Base-by-base conservation (phyloP, 306 rosid genomes). In the Sophora flavescens region DNA sequence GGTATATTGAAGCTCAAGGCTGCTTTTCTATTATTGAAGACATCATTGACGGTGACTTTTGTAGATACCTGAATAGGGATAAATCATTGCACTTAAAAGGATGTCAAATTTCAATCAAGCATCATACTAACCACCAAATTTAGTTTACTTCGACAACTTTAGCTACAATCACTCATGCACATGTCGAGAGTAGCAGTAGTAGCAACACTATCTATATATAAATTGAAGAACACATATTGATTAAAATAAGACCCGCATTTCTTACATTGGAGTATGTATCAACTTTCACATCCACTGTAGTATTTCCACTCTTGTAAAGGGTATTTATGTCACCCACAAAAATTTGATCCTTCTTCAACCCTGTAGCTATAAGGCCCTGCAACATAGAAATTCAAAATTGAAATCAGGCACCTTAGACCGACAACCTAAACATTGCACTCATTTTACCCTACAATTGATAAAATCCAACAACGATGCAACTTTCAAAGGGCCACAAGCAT, bases 361-460 rank as follows among this genome's bases (percentile, higher is more conserved):
- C 98, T 56, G 93, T 91, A 77, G 98, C 97, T 48, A 83, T 47
- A 59, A 94, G 89, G 69, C 88, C 94, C 98, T 94, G 96, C 81
- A 67, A 80, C 28, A 72, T 9, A 39, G 60, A 76, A 75, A 85
- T 79, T 76, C 12, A 22, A 74, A 68, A 52, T 41, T 22, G 33
- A 66, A 72, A 86, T 68, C 54, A 75, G 72, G 77, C 33, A 51
- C 17, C 52, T 54, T 56, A 74, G 18, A 54, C 72, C 50, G 52
- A 63, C 10, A 79, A 48, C 35, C 44, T 15, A 22, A 77, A 36
- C 6, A 63, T 57, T 76, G 32, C 39, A 70, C 26, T 32, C 63
- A 59, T 2, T 60, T 68, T 32, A 75, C 51, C 6, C 10, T 17
- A 39, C 61, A 70, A 18, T 59, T 60, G 8, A 59, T 26, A 51